A percentile compares a stretch with the other conserved stretches of the same genome.
phyloP scores from a whole-genome alignment of 2,329 filamentous ascomycete genomes.

The Cercospora sesami region DNA sequence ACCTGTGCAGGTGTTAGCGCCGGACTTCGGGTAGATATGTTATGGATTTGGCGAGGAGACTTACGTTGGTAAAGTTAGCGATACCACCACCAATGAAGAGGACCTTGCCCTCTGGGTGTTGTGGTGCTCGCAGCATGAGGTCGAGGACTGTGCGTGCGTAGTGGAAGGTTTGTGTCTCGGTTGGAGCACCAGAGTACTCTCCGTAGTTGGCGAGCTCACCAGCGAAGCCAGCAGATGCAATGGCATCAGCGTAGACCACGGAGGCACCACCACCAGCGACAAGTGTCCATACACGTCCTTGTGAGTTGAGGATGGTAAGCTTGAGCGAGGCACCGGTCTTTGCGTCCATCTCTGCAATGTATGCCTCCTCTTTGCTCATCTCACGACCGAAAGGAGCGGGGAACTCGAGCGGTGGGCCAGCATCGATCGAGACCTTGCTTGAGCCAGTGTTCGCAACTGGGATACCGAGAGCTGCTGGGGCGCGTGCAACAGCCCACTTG shows the following conservation, averaged over 20 bases:
- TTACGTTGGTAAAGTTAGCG: constrained; percentile 98
- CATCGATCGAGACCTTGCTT: constrained; percentile 87
- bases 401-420: constrained; percentile 97
- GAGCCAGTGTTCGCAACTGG: constrained; percentile 61
- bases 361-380: constrained; percentile 97
- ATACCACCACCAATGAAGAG: constrained; percentile 99
- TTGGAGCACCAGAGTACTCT: constrained; percentile 98
- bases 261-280: constrained; percentile 99
- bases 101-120: constrained; percentile 88
- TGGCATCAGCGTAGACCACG: constrained; percentile 97
- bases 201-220: constrained; percentile 98
- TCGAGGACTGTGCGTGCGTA: constrained; percentile 96
- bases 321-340: constrained; percentile 99
- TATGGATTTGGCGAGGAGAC: constrained; percentile 22
- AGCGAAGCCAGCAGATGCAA: constrained; percentile 92
- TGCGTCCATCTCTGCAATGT: constrained; percentile 97
- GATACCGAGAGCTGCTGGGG: constrained; percentile 82
- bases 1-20: constrained; percentile 47
- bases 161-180: constrained; percentile 98
- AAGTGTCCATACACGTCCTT: constrained; percentile 94
- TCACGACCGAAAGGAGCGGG: constrained; percentile 98
- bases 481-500: constrained; percentile 97
- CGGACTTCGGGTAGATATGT: background rate
- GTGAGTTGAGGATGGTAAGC: constrained; percentile 90
- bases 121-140: constrained; percentile 90